phyloP scores from a whole-genome alignment of 768 basidiomycete species.

The Leccinum rimulosum region DNA sequence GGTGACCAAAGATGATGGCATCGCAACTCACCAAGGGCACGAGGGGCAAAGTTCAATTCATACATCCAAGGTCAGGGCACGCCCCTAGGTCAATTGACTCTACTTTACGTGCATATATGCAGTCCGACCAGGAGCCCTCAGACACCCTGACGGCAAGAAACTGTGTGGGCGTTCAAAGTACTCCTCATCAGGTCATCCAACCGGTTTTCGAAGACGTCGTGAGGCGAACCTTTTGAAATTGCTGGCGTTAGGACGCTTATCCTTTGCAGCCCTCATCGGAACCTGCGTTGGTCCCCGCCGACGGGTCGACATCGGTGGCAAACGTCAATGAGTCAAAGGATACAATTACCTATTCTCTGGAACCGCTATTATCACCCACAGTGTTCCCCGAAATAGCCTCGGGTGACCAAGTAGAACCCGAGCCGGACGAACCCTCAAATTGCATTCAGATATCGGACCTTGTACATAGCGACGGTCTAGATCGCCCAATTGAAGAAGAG shows the following conservation, averaged over 20 bases:
- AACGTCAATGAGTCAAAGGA: background rate
- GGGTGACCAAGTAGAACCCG: background rate
- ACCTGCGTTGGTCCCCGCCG: background rate
- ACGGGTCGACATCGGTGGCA: background rate
- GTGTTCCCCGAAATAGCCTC: background rate
- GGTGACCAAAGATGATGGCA: background rate
- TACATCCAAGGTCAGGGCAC: slow-evolving; percentile 7
- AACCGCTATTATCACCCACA: background rate
- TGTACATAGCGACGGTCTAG: background rate
- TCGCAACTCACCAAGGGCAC: background rate
- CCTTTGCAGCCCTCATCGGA: slow-evolving; percentile 1
- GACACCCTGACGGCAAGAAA: background rate
- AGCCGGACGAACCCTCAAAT: background rate
- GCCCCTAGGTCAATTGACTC: too few species aligned
- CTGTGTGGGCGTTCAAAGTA: background rate
- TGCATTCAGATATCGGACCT: background rate
- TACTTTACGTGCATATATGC: slow-evolving; percentile 15
- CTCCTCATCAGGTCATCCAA: background rate
- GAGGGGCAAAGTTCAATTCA: background rate
- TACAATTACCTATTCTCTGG: background rate
- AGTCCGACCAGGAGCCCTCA: slow-evolving; percentile 1
- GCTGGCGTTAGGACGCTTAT: slow-evolving; percentile 1
- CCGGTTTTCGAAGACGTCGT: slow-evolving; percentile 6
- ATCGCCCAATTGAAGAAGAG: slow-evolving; percentile 1
- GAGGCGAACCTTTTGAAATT: slow-evolving; percentile 8